These are phyloP conservation scores for Backusella tuberculispora DNA, from an alignment of 192 early-diverging fungal species.

Conservation along the genomic window DNA sequence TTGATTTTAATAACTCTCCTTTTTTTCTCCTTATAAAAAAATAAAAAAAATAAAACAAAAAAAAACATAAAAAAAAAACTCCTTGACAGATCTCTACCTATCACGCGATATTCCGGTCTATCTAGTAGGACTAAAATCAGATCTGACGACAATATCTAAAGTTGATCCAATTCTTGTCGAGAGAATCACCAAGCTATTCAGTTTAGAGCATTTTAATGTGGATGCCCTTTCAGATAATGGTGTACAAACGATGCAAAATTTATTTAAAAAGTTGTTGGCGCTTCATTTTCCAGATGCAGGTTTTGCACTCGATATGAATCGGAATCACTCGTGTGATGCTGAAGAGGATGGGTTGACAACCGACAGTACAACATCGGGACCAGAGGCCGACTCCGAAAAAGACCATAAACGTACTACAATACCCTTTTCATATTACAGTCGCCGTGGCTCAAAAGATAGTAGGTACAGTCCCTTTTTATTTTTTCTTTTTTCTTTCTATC, in stretches of 20 bases:
- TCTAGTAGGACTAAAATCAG: conserved; percentile 40
- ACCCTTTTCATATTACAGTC: conserved; percentile 2
- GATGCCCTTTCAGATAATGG: conserved; percentile 15
- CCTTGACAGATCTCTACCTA: conserved; percentile 21
- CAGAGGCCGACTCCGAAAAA: conserved; percentile 16
- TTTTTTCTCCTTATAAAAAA: background rate
- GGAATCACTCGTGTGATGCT: background rate
- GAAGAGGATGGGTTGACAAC: background rate
- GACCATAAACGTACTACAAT: background rate
- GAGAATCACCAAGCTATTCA: background rate
- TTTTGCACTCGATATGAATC: background rate
- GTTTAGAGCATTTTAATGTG: conserved; percentile 3
- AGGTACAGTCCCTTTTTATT: background rate
- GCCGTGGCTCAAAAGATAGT: conserved; percentile 30
- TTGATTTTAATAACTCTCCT: conserved; percentile 10
- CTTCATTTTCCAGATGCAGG: background rate
- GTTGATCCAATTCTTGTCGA: background rate
- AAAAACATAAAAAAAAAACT: background rate
- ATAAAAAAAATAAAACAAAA: conserved; percentile 12
- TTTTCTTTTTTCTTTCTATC: conserved; percentile 5
- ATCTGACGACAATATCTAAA: conserved; percentile 2
- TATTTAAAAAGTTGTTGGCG: background rate
- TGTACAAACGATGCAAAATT: background rate
- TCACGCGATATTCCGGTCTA: conserved; percentile 30
- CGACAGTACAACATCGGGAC: conserved; percentile 5